Percentiles rank a stretch among this genome's conserved stretches.
Evolutionary conservation across 306 rosid genomes (phyloP).

Genomic region (Castanopsis chinensis): DNA sequence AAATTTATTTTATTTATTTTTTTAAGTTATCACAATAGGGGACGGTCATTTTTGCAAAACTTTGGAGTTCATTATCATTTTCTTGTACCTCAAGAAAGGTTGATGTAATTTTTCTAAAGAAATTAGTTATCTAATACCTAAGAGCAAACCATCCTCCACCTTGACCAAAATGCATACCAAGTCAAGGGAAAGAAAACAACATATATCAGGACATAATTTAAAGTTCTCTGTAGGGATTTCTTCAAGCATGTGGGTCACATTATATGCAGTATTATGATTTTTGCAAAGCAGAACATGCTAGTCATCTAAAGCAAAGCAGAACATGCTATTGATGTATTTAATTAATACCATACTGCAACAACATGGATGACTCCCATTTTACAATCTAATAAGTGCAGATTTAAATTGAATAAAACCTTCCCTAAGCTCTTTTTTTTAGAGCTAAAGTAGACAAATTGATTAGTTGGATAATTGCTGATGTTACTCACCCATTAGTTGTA

Average conservation of each 20-base stretch:
- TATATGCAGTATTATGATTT: no score
- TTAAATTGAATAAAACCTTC: not conserved
- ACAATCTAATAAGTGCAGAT: not conserved
- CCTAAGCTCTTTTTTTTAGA: not conserved
- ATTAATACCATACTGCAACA: not conserved
- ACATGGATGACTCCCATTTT: not conserved
- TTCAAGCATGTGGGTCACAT: no score
- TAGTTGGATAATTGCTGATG: not conserved
- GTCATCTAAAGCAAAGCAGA: no score
- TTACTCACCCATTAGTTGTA: slow-evolving; percentile 16
- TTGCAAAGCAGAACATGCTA: no score
- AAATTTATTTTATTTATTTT: no score
- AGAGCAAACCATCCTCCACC: no score
- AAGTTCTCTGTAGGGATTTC: not conserved
- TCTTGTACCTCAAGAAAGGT: no score
- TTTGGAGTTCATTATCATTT: no score
- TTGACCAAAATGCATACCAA: no score
- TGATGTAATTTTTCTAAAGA: not conserved
- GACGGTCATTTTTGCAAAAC: no score
- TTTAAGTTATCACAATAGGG: no score
- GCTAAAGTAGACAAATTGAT: not conserved
- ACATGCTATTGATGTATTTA: no score
- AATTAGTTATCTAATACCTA: not conserved
- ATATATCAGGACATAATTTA: not conserved
- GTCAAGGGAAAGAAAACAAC: not conserved